Percentiles rank a stretch among this genome's conserved stretches.
Evolutionary conservation across 2,329 filamentous ascomycete genomes (phyloP).

Genomic region (Ampelomyces quisqualis): DNA sequence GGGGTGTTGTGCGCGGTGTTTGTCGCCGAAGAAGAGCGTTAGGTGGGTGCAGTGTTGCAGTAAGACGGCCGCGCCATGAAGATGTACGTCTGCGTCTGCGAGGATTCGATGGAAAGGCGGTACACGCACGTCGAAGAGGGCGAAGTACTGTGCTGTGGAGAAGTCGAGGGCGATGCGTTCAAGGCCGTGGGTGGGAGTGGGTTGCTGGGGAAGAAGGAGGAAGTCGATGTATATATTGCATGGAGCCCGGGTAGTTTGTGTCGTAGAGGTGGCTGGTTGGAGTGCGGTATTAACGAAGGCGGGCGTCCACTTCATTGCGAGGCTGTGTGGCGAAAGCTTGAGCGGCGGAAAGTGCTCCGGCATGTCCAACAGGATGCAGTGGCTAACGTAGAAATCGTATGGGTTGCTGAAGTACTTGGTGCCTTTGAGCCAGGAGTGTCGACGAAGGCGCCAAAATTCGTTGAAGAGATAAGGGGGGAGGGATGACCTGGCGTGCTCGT

Average conservation of each 20-base stretch:
- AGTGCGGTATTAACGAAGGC: background rate
- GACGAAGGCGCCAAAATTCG: constrained; percentile 5
- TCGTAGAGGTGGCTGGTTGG: background rate
- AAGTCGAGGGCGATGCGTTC: constrained; percentile 16
- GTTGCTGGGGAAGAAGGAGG: no score
- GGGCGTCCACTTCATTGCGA: background rate
- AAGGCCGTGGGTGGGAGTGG: constrained; percentile 13
- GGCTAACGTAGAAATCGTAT: constrained; percentile 8
- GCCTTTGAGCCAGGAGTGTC: constrained; percentile 6
- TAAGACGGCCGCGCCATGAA: constrained; percentile 4
- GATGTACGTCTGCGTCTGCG: background rate
- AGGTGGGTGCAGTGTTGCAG: constrained; percentile 9
- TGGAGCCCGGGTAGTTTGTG: background rate
- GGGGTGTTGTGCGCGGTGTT: constrained; percentile 1
- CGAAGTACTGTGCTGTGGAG: constrained; percentile 9
- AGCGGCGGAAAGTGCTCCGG: background rate
- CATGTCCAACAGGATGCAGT: constrained; percentile 2
- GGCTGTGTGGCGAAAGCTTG: background rate
- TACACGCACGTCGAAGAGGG: constrained; percentile 12
- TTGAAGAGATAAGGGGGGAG: constrained; percentile 3
- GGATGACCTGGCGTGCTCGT: no score
- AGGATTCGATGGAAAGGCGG: constrained; percentile 13
- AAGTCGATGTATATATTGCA: no score
- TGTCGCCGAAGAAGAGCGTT: constrained; percentile 7
- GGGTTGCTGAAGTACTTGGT: constrained; percentile 9